Conservation (phyloP, 345 rosid species). For the Balakata baccata region DNA sequence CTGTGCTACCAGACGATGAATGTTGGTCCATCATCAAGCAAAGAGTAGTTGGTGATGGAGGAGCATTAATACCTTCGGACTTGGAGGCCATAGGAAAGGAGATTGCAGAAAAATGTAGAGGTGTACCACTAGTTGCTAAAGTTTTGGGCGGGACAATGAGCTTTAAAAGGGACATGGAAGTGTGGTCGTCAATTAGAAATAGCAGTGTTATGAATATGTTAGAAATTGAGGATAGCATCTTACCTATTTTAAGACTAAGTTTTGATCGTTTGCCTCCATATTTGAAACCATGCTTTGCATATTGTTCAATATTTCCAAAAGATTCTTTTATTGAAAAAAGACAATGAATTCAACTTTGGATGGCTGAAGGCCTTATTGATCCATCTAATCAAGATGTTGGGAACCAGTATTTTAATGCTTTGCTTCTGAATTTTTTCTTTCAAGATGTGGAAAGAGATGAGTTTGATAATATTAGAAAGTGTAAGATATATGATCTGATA, state of each 20-base stretch:
- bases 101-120: constrained; percentile 22
- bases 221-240: background rate
- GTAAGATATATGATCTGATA: constrained; percentile 20
- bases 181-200: constrained; percentile 8
- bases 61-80: background rate
- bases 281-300: constrained; percentile 13
- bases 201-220: constrained; percentile 9
- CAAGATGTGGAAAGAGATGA: constrained; percentile 16
- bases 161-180: background rate
- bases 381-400: constrained; percentile 5
- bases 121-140: constrained; percentile 13
- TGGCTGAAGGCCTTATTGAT: constrained; percentile 14
- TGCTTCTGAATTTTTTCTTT: constrained; percentile 23
- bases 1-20: background rate
- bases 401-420: constrained; percentile 12
- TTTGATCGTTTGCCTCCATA: constrained; percentile 11
- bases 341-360: constrained; percentile 6
- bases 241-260: background rate
- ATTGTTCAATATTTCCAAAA: constrained; percentile 9
- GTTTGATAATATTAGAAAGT: background rate
- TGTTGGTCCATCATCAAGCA: constrained; percentile 23
- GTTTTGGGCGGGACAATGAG: constrained; percentile 8
- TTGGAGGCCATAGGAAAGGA: constrained; percentile 16
- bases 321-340: background rate
- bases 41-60: background rate